Base-by-base conservation (phyloP, 2,329 filamentous ascomycete genomes). In the Hypomyces rosellus region DNA sequence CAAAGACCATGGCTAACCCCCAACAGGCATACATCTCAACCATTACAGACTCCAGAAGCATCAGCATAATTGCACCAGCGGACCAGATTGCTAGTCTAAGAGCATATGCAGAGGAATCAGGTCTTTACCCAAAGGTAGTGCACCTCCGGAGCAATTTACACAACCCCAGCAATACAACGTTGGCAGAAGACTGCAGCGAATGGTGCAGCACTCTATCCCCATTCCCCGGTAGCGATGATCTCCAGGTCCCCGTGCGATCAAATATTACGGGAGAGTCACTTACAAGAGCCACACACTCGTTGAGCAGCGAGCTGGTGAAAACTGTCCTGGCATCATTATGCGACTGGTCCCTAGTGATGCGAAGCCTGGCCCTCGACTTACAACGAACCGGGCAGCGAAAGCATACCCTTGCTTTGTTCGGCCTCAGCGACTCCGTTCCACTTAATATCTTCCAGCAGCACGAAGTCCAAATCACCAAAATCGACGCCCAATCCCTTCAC, bases 71-170 rank as follows among this genome's bases (percentile, higher is more conserved):
- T 38, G 54, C 49, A n/a, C 48, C 55, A 3, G 43, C 51, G 11
- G 40, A 36, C 34, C 47, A 53, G n/a, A 34, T 57, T 39, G n/a
- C 45, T 7, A 36, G 42, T 20, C 44, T 55, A 3, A 50, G 38
- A 25, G 48, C 47, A 3, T 54, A 50, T n/a, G 45, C 50, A 7
- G 55, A 54, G 16, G 30, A 47, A 14, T 36, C 51, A 15, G 51
- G 55, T 2, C 52, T 54, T n/a, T 49, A 46, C n/a, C 50, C 52
- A 14, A 55, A 52, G 44, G 46, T 51, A 30, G 45, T 57, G 30
- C 55, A 57, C n/a, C 55, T 57, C 33, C 50, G 52, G 13, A 50
- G 55, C 43, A 55, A 54, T 5, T 47, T 56, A 13, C 55, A 57
- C 30, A 50, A 57, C 30, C 46, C 46, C 6, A 50, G 52, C 7